Percentiles rank a stretch among this genome's conserved stretches.
Conservation (phyloP, 331 rosid genomes). For the Pyrus hybrid region DNA sequence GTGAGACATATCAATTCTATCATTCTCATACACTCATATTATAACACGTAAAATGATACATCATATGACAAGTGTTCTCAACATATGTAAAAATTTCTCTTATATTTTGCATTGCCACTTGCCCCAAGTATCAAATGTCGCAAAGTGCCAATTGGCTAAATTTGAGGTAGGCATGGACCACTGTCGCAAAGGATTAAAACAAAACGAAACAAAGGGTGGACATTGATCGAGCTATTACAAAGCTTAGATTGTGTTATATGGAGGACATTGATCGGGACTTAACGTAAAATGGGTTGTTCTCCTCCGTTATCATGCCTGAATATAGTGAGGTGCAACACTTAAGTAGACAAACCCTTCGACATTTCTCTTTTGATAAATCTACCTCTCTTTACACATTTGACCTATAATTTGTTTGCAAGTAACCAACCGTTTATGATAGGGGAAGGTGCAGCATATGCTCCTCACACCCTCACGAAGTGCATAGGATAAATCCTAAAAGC, state of each 20-base stretch:
- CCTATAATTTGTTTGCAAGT: not conserved
- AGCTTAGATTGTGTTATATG: slow-evolving; percentile 6
- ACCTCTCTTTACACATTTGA: not conserved
- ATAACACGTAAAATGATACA: no score
- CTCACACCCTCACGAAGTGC: not conserved
- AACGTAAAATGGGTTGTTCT: slow-evolving; percentile 8
- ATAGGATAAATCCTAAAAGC: not conserved
- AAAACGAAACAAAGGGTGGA: not conserved
- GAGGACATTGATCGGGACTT: slow-evolving; percentile 45
- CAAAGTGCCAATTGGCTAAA: not conserved
- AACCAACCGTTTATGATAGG: not conserved
- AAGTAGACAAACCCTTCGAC: not conserved
- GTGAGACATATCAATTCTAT: not conserved
- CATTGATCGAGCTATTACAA: slow-evolving; percentile 29
- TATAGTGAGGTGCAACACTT: slow-evolving; percentile 9
- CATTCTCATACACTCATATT: no score
- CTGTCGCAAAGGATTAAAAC: no score
- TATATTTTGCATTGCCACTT: not conserved
- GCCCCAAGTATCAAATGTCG: not conserved
- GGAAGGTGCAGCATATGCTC: not conserved
- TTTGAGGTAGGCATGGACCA: not conserved
- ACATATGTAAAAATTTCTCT: not conserved
- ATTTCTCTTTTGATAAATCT: not conserved
- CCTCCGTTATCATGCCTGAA: slow-evolving; percentile 5
- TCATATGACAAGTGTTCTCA: fast-evolving